A percentile compares a stretch with the other conserved stretches of the same genome.
Conservation (phyloP, 768 basidiomycete genomes). For the Macrolepiota fuliginosa region DNA sequence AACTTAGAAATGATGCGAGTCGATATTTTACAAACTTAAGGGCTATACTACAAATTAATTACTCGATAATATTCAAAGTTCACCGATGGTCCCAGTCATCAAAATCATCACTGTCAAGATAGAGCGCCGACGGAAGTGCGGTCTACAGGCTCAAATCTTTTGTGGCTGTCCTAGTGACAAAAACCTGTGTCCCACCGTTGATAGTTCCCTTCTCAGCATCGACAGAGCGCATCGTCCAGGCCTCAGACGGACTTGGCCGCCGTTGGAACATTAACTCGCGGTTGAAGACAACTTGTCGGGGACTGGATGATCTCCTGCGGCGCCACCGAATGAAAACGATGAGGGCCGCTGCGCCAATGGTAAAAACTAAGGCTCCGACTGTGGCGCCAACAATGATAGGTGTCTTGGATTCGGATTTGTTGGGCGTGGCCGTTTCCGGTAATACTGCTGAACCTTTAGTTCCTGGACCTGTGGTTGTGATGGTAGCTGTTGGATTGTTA, state of each 20-base stretch:
- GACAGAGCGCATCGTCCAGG: neutral
- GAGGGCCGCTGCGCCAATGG: neutral
- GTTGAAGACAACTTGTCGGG: neutral
- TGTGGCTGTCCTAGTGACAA: neutral
- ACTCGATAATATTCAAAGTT: neutral
- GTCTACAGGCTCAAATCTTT: neutral
- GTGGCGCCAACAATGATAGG: neutral
- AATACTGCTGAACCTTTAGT: too few species aligned
- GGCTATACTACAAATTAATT: neutral
- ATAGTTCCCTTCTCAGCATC: neutral
- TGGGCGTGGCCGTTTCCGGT: too few species aligned
- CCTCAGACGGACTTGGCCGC: neutral
- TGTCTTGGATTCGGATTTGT: neutral
- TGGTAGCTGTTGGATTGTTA: neutral
- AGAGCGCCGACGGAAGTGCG: neutral
- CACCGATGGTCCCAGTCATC: neutral
- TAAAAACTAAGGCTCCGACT: neutral
- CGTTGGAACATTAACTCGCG: constrained; percentile 1
- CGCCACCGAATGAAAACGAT: neutral
- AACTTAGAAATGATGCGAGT: too few species aligned
- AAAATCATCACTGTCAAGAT: neutral
- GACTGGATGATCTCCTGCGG: neutral
- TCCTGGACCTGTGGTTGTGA: too few species aligned
- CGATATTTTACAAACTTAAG: too few species aligned
- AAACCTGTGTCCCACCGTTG: neutral